Conservation (phyloP, 345 rosid species). For the Hypericum perforatum region DNA sequence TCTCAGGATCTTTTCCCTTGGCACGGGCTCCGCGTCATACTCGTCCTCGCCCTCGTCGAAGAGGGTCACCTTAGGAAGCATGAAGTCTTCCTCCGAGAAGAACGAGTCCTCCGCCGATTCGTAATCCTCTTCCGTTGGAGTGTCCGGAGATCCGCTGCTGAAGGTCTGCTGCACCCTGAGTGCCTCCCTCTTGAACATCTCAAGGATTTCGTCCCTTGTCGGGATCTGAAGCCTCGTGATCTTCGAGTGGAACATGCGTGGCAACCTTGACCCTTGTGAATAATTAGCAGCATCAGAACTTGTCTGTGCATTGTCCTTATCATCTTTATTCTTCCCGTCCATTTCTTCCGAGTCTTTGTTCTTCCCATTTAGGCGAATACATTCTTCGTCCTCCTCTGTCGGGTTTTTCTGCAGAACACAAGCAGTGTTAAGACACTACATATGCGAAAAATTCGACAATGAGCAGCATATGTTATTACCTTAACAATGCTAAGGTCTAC, state of each 20-base stretch:
- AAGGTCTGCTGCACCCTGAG: constrained; percentile 5
- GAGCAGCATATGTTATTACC: constrained; percentile 22
- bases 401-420: constrained; percentile 60
- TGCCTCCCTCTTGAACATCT: constrained; percentile 15
- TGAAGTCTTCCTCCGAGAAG: constrained; percentile 61
- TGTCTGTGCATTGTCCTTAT: constrained; percentile 11
- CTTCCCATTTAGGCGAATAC: constrained; percentile 12
- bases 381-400: constrained; percentile 47
- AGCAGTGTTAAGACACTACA: no score
- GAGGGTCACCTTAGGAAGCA: constrained; percentile 44
- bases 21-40: constrained; percentile 41
- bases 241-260: constrained; percentile 22
- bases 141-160: constrained; percentile 8
- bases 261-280: constrained; percentile 18
- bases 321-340: constrained; percentile 12
- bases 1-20: constrained; percentile 60
- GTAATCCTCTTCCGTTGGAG: constrained; percentile 50
- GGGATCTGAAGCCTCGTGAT: constrained; percentile 38
- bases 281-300: constrained; percentile 8
- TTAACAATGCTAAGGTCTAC: constrained; percentile 57
- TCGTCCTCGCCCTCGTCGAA: constrained; percentile 48
- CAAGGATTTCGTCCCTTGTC: constrained; percentile 10
- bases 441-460: not conserved
- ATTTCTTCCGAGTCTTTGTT: constrained; percentile 17
- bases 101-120: constrained; percentile 66